A percentile compares a stretch with the other conserved stretches of the same genome.
These are phyloP conservation scores for Euphorbia lathyris DNA, from an alignment of 345 rosid genomes.

Conservation along the genomic window DNA sequence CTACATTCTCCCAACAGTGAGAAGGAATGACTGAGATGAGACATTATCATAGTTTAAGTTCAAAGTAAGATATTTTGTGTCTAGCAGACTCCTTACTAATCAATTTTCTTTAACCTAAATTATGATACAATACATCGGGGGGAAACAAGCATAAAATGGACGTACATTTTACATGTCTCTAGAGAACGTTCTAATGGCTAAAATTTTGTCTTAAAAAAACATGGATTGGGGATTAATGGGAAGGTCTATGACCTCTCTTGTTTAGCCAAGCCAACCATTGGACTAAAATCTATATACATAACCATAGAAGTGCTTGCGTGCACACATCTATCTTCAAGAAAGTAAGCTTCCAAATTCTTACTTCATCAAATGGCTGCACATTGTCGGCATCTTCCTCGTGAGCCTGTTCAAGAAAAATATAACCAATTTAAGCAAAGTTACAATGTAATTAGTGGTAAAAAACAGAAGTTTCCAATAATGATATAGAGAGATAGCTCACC, in stretches of 20 bases:
- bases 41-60: conserved; percentile 22
- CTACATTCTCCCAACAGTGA: conserved; percentile 25
- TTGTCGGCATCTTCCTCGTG: conserved; percentile 41
- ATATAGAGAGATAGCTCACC: conserved; percentile 45
- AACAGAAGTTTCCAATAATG: conserved; percentile 4
- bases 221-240: background rate
- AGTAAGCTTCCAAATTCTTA: conserved; percentile 36
- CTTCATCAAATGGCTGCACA: conserved; percentile 35
- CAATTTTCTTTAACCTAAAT: conserved; percentile 41
- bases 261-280: background rate
- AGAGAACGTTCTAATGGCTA: background rate
- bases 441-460: background rate
- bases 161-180: background rate
- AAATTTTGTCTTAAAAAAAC: background rate
- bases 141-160: conserved; percentile 17
- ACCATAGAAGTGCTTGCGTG: background rate
- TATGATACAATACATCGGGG: conserved; percentile 7
- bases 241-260: background rate
- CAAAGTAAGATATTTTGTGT: conserved; percentile 27
- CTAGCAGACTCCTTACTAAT: conserved; percentile 18
- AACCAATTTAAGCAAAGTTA: background rate
- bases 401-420: conserved; percentile 40
- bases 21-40: conserved; percentile 26
- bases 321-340: background rate
- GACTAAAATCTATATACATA: background rate